Conservation (phyloP, 768 basidiomycete species). For the Leccinum sublutescens region DNA sequence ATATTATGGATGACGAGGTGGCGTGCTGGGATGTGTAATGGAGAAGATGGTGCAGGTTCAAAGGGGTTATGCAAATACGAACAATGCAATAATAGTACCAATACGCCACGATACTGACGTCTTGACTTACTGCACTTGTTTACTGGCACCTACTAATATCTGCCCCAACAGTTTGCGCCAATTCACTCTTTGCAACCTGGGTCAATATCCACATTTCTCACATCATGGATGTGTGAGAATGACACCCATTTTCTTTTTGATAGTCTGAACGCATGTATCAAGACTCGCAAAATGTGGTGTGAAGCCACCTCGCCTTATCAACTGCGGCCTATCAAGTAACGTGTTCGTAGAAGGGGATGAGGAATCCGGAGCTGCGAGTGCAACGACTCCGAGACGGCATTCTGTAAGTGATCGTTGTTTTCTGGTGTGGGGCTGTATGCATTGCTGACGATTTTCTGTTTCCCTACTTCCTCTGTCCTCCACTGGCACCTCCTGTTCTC, state of each 20-base stretch:
- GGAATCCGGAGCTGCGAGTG: background rate
- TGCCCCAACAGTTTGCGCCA: conserved; percentile 21
- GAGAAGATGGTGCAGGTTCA: background rate
- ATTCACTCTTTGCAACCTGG: conserved; percentile 27
- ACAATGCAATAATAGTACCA: too few species aligned
- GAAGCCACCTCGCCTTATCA: background rate
- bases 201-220: background rate
- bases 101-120: background rate
- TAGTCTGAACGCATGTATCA: conserved; percentile 21
- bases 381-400: background rate
- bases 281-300: conserved; percentile 1
- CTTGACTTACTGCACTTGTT: background rate
- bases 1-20: background rate
- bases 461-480: background rate
- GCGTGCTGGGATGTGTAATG: background rate
- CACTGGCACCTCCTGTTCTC: too few species aligned
- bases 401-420: background rate
- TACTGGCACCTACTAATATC: background rate
- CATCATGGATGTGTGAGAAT: background rate
- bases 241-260: background rate
- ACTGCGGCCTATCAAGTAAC: background rate
- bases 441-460: background rate
- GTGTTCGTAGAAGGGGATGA: background rate
- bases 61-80: background rate
- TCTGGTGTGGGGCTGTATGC: background rate